Evolutionary conservation across 176 grass and related monocot genomes (phyloP), one percentile per base, ranked within the genome.

Genomic region (Oryza australiensis): DNA sequence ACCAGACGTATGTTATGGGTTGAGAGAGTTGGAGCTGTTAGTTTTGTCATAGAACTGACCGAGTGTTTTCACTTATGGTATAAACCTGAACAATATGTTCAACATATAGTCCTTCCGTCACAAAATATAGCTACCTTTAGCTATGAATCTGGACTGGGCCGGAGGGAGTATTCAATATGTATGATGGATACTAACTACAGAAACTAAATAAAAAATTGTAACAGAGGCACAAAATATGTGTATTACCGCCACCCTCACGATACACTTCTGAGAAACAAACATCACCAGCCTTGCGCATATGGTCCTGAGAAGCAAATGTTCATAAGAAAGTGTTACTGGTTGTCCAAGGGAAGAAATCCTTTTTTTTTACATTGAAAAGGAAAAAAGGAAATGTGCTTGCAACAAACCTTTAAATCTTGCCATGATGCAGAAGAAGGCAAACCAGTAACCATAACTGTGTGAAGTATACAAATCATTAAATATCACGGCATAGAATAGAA

Each of bases 211-310:
- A n/a, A 71, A 49, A 51, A 12, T 15, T 66, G 10, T 9, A 45
- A 9, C 9, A 63, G 35, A n/a, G 49, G 77, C 20, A 63, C 24
- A 80, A 65, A 82, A 71, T 72, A 23, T 9, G 55, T 28, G 63
- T 79, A 88, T 93, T 81, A 98, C 95, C 96, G 62, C 93, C 64
- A 20, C 89, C 89, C 74, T 99, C 93, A 30, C 91, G 93, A 18
- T 88, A 95, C 12, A 99, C 96, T 86, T 99, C 96, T 80, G 96
- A 87, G 80, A 95, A 99, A 84, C 93, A 94, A 76, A 99, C 96
- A 85, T 95, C 96, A 82, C 96, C 96, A 87, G 96, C 96, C 77
- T 90, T 90, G 12, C 96, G 86, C 96, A 99, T 99, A 81, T 99
- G 96, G 26, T 99, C 96, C 96, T 99, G 85, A 34, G 12, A 12